Base-by-base conservation (phyloP, 2,329 filamentous ascomycete species). In the Emergomyces pasteurianus region DNA sequence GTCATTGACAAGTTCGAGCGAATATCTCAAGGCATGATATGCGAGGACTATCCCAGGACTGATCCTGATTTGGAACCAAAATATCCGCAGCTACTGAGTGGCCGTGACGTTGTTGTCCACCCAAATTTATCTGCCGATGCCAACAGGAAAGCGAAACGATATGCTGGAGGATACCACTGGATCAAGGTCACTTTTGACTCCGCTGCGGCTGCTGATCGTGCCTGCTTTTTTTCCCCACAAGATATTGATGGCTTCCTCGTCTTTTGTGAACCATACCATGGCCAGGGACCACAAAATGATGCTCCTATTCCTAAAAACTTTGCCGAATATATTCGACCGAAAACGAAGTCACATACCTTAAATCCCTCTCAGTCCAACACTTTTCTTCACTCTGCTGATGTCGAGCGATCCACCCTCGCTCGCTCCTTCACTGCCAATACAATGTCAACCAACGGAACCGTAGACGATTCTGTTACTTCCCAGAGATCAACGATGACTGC, bases 31-130 rank as follows among this genome's bases (percentile, higher is more conserved):
- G 92, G 92, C 31, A 78, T 84, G 64, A 90, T 96, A 71, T 92
- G 92, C 74, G 92, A 97, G 76, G 92, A 96, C 75, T 97, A 97
- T 74, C 85, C 91, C 9, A 86, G 92, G 64, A 86, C 89, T 65
- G 87, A 92, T n/a, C 88, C 89, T 2, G 80, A 84, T 60, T 81
- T 86, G 64, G 83, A 84, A 69, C 80, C 82, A 61, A 81, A 87
- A 61, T 92, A 88, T 77, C 88, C 77, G n/a, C 76, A 89, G 70
- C 83, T 86, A 1, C 84, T 92, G 66, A 83, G 89, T 63, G 83
- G 87, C 64, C 86, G 90, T 67, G 84, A 88, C 58, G 85, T 88
- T 10, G 83, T 87, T 9, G 85, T 87, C 55, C 83, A 85, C 61
- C 81, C 83, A 58, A 82, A 83, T 10, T 77, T 96, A 58, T 88